A percentile compares a stretch with the other conserved stretches of the same genome.
Evolutionary conservation across 2,329 filamentous ascomycete species (phyloP).

Genomic region (Trichoderma koningiopsis): DNA sequence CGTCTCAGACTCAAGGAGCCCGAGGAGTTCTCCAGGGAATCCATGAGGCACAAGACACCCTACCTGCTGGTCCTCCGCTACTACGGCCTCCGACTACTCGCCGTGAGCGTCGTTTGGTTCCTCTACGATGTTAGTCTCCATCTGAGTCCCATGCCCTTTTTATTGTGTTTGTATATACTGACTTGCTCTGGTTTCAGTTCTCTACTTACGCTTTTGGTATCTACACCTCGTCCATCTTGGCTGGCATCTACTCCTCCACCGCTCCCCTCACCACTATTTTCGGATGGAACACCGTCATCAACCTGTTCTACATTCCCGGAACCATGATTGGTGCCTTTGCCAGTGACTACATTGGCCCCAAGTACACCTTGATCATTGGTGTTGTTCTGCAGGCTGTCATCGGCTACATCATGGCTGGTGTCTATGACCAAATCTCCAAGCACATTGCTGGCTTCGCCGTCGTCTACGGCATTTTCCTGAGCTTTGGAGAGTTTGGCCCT

Average conservation of each 20-base stretch:
- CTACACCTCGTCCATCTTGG: slow-evolving; percentile 76
- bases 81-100: slow-evolving; percentile 72
- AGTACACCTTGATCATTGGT: slow-evolving; percentile 70
- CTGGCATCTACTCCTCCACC: slow-evolving; percentile 60
- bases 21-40: slow-evolving; percentile 72
- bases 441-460: slow-evolving; percentile 43
- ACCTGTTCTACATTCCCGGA: slow-evolving; percentile 85
- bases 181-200: slow-evolving; percentile 52
- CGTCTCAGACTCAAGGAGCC: slow-evolving; percentile 76
- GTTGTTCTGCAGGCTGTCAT: slow-evolving; percentile 73
- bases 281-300: slow-evolving; percentile 87
- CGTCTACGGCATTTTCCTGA: slow-evolving; percentile 43
- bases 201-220: slow-evolving; percentile 83
- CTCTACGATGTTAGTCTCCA: slow-evolving; percentile 66
- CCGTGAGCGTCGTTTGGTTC: slow-evolving; percentile 80
- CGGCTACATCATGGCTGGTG: slow-evolving; percentile 86
- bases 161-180: rapidly evolving
- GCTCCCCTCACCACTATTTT: slow-evolving; percentile 74
- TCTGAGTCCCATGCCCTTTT: neutral
- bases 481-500: slow-evolving; percentile 64
- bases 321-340: slow-evolving; percentile 75
- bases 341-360: slow-evolving; percentile 78
- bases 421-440: slow-evolving; percentile 70
- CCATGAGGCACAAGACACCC: slow-evolving; percentile 64
- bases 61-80: slow-evolving; percentile 61